These are phyloP conservation scores for Phlebiopsis gigantea DNA, from an alignment of 768 basidiomycete species.

Conservation along the genomic window DNA sequence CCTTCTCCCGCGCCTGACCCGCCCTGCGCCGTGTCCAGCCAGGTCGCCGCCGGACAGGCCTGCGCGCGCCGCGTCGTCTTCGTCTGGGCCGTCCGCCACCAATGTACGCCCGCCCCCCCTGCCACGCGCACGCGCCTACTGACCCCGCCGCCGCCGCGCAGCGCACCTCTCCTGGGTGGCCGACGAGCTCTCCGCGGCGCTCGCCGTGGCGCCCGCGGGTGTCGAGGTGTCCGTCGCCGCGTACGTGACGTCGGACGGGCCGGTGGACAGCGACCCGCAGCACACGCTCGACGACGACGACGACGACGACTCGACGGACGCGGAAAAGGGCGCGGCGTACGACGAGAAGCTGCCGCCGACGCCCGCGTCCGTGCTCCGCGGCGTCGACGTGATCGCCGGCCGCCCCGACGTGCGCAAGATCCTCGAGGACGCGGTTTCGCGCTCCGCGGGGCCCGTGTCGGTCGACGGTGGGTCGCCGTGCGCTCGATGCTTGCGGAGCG, in stretches of 20 bases:
- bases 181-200: conserved; percentile 11
- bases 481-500: background rate
- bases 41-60: conserved; percentile 16
- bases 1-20: background rate
- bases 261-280: conserved; percentile 2
- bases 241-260: conserved; percentile 16
- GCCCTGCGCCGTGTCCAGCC: conserved; percentile 9
- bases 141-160: background rate
- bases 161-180: conserved; percentile 21
- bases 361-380: conserved; percentile 1
- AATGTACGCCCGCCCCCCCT: conserved; percentile 13
- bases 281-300: background rate
- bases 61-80: conserved; percentile 25
- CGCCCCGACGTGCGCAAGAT: conserved; percentile 24
- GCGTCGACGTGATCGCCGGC: conserved; percentile 12
- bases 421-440: conserved; percentile 21
- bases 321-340: conserved; percentile 8
- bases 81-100: conserved; percentile 26
- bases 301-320: background rate
- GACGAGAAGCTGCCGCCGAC: conserved; percentile 5
- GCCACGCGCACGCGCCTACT: background rate
- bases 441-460: conserved; percentile 24
- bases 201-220: conserved; percentile 12
- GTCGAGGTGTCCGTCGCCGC: conserved; percentile 16
- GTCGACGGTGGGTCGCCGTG: conserved; percentile 29